Conservation (phyloP, 148 eudicot species). For the Spergularia bocconei region DNA sequence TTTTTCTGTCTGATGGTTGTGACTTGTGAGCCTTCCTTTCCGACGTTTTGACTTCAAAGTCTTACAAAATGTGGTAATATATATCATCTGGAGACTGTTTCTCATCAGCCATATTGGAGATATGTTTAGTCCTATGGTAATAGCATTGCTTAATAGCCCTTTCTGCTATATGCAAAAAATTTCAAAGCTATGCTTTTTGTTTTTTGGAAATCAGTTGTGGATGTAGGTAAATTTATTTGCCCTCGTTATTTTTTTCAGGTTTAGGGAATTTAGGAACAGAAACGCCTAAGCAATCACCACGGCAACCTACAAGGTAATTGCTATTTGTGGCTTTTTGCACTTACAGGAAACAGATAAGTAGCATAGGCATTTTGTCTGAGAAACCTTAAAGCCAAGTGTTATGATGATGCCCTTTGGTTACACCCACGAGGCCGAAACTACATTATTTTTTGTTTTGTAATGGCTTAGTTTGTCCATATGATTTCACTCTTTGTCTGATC, state of each 20-base stretch:
- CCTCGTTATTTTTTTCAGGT: conserved; percentile 42
- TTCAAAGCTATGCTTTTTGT: background rate
- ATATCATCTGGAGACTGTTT: background rate
- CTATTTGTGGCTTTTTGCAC: background rate
- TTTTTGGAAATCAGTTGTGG: no score
- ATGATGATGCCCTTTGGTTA: background rate
- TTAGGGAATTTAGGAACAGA: conserved; percentile 61
- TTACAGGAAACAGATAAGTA: background rate
- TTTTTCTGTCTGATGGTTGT: conserved; percentile 3
- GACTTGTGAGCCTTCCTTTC: background rate
- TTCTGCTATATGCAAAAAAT: background rate
- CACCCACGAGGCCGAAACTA: background rate
- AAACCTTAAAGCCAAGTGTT: background rate
- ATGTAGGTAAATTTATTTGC: conserved; percentile 1
- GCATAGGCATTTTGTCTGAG: background rate
- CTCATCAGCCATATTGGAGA: conserved; percentile 6
- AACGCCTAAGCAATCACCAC: conserved; percentile 82
- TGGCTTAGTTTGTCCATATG: background rate
- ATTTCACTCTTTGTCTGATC: background rate
- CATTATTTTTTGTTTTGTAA: background rate
- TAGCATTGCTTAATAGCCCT: background rate
- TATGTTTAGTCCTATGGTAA: background rate
- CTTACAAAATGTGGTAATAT: background rate
- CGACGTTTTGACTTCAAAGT: background rate
- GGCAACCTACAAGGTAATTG: conserved; percentile 50